These are phyloP conservation scores for Nannizzia gypsea DNA, from an alignment of 2,329 filamentous ascomycete genomes.

Conservation along the genomic window DNA sequence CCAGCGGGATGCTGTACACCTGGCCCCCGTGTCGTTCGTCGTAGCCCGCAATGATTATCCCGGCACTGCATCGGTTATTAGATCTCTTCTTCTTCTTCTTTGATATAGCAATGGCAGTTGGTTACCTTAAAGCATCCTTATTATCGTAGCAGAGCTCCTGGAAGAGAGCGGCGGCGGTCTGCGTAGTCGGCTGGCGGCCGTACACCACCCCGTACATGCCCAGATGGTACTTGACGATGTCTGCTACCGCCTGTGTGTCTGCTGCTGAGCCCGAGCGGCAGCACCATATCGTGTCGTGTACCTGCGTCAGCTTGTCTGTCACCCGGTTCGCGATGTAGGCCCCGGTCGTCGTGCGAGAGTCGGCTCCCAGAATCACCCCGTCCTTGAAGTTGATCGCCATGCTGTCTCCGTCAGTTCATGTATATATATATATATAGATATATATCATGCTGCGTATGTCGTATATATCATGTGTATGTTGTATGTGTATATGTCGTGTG, in stretches of 20 bases:
- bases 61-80: slow-evolving; percentile 49
- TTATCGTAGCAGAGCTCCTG: slow-evolving; percentile 97
- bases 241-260: slow-evolving; percentile 93
- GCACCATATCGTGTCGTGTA: slow-evolving; percentile 99
- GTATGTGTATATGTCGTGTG: slow-evolving; percentile 7
- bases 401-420: slow-evolving; percentile 38
- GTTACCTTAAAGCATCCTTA: slow-evolving; percentile 82
- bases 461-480: too few relatives aligned
- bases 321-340: slow-evolving; percentile 98
- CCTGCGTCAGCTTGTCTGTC: slow-evolving; percentile 96
- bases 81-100: background rate
- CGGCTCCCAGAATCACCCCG: slow-evolving; percentile 90
- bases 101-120: slow-evolving; percentile 12
- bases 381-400: slow-evolving; percentile 99
- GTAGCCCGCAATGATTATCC: slow-evolving; percentile 97
- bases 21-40: slow-evolving; percentile 90
- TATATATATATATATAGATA: too few relatives aligned
- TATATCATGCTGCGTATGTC: too few relatives aligned
- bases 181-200: slow-evolving; percentile 80
- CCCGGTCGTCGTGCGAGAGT: slow-evolving; percentile 93
- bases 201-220: slow-evolving; percentile 85
- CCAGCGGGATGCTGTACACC: slow-evolving; percentile 93
- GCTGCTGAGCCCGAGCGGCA: slow-evolving; percentile 95
- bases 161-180: slow-evolving; percentile 90
- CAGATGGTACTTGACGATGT: slow-evolving; percentile 95